Conservation (phyloP, 2,329 filamentous ascomycete species). For the Claviceps sorghi region DNA sequence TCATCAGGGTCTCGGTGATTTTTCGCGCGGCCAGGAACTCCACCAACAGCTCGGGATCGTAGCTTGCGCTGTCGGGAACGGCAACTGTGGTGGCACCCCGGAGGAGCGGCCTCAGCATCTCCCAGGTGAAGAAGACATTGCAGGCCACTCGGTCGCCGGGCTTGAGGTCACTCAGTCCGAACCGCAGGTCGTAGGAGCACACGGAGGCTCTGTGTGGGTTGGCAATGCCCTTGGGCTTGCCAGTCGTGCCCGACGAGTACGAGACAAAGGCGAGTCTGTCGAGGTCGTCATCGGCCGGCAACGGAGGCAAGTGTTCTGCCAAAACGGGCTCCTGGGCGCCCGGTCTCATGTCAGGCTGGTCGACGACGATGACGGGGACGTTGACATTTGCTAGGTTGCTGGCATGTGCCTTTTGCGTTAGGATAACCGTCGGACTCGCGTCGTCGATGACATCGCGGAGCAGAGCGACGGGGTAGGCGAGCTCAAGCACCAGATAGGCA, state of each 20-base stretch:
- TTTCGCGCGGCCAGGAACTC: conserved; percentile 50
- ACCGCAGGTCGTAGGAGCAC: conserved; percentile 59
- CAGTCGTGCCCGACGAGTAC: conserved; percentile 65
- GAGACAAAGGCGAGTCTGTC: conserved; percentile 68
- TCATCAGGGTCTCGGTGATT: conserved; percentile 73
- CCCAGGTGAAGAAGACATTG: conserved; percentile 81
- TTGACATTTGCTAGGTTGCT: conserved; percentile 45
- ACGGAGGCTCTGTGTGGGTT: conserved; percentile 64
- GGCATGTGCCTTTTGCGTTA: conserved; percentile 52
- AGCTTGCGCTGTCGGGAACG: conserved; percentile 62
- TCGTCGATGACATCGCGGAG: conserved; percentile 66
- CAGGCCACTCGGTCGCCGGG: conserved; percentile 70
- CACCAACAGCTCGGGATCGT: conserved; percentile 61
- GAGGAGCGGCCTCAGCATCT: conserved; percentile 62
- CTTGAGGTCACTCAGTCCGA: conserved; percentile 51
- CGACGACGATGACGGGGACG: conserved; percentile 50
- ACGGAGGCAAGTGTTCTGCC: conserved; percentile 28
- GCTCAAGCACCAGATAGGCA: conserved; percentile 65
- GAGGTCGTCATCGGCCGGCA: conserved; percentile 51
- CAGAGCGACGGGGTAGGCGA: conserved; percentile 61
- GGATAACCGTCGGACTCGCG: conserved; percentile 53
- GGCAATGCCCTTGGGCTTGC: conserved; percentile 68
- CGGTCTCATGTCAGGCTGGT: conserved; percentile 25
- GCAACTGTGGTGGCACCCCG: conserved; percentile 63
- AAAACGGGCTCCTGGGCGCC: conserved; percentile 11